Evolutionary conservation across 2,329 filamentous ascomycete species (phyloP), one percentile per base, ranked within the genome.

Genomic region (Arthrobotrys sinensis): DNA sequence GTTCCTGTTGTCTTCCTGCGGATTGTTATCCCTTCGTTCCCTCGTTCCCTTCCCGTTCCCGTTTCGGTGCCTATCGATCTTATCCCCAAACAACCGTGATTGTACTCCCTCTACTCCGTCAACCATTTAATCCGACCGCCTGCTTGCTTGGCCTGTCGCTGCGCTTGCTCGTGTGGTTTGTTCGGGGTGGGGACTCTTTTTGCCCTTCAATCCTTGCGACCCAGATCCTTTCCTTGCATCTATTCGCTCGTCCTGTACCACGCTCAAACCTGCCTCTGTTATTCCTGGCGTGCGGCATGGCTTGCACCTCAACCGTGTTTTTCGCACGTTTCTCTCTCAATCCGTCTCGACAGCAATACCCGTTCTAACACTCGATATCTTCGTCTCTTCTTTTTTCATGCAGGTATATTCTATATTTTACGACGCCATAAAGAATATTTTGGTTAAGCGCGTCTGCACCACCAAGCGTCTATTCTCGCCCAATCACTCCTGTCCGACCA

Each of bases 371-470:
- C 50, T 28, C 40, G 4, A n/a, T 40, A 3, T 11, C 32, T n/a
- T 48, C 19, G 8, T 16, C 14, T 46, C 24, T 48, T 4, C n/a
- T 32, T 19, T 32, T 53, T 19, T 14, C 50, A 38, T 64, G 45
- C 46, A 71, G 45, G 48, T 55, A 34, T 66, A 65, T 65, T 46
- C 19, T 55, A 32, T 55, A 64, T 62, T 64, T 65, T 52, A 52
- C 45, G 36, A 16, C 50, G 21, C 16, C 34, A 43, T 19, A 72
- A 72, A 28, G 24, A 28, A 28, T 62, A 32, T 43, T 73, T 45
- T 55, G 40, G 28, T 60, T 67, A 76, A 64, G 71, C 71, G 71
- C 71, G 71, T 68, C 64, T 60, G 70, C 70, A 70, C 63, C 38
- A 52, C 55, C 55, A 53, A 60, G 64, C 64, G 62, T 38, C 62